These are phyloP conservation scores for Lathyrus sativus DNA, from an alignment of 306 rosid genomes.

Conservation along the genomic window DNA sequence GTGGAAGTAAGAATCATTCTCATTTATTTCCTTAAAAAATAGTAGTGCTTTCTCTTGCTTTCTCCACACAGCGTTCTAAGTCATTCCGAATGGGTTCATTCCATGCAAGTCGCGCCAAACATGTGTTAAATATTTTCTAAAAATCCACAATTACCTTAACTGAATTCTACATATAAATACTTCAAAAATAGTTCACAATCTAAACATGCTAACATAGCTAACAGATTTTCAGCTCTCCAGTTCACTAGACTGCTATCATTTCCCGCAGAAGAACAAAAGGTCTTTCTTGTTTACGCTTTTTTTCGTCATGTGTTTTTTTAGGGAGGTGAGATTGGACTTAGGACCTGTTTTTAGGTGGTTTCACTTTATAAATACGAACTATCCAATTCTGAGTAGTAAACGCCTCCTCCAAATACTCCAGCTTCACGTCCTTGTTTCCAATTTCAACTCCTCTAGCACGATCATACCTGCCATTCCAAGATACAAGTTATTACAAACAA, in stretches of 20 bases:
- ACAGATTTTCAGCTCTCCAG: slow-evolving; percentile 41
- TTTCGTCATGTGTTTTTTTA: not conserved
- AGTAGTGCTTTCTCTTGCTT: not conserved
- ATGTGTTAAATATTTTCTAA: not conserved
- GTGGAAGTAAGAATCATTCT: not conserved
- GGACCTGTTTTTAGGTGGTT: slow-evolving; percentile 98
- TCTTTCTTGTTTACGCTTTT: not conserved
- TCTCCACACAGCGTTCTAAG: not conserved
- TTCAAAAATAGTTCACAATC: slow-evolving; percentile 44
- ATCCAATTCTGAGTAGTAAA: slow-evolving; percentile 97
- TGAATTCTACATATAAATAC: slow-evolving; percentile 45
- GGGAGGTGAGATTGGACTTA: slow-evolving; percentile 36
- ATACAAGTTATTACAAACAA: not conserved
- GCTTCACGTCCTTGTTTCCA: slow-evolving; percentile 94
- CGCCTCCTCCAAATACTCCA: slow-evolving; percentile 97
- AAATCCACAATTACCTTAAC: slow-evolving; percentile 26
- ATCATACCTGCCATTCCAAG: slow-evolving; percentile 69
- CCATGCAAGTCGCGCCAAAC: not conserved
- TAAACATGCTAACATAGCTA: slow-evolving; percentile 36
- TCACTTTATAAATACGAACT: slow-evolving; percentile 97
- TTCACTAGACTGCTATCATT: slow-evolving; percentile 44
- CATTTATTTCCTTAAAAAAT: not conserved
- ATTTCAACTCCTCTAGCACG: slow-evolving; percentile 99
- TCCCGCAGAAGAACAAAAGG: slow-evolving; percentile 44
- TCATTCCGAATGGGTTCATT: not conserved